phyloP scores from a whole-genome alignment of 2,329 filamentous ascomycete species.

The Rhytidhysteron rufulum region DNA sequence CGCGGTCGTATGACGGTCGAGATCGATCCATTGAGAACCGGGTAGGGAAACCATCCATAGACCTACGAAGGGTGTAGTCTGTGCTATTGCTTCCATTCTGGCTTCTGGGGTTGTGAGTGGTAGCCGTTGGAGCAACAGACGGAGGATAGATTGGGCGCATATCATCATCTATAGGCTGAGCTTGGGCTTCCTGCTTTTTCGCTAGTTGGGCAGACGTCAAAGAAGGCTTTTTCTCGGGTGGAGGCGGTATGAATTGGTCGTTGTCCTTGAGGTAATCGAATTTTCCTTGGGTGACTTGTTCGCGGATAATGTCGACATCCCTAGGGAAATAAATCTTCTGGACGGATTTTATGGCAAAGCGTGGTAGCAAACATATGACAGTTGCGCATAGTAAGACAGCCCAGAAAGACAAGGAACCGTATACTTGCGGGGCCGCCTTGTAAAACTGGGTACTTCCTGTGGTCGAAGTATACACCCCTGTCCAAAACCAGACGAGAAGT shows the following conservation, averaged over 20 bases:
- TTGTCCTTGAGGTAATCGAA: constrained; percentile 69
- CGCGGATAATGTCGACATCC: constrained; percentile 91
- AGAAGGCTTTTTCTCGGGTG: constrained; percentile 43
- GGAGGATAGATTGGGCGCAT: constrained; percentile 90
- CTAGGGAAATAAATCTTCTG: constrained; percentile 94
- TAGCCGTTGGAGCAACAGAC: constrained; percentile 71
- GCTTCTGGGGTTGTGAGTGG: constrained; percentile 68
- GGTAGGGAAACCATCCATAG: constrained; percentile 27
- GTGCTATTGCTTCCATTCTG: constrained; percentile 94
- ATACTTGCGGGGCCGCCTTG: constrained; percentile 72
- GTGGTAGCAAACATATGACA: constrained; percentile 77
- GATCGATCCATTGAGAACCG: constrained; percentile 42
- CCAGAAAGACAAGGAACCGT: constrained; percentile 83
- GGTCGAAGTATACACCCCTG: constrained; percentile 74
- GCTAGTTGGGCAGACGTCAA: constrained; percentile 57
- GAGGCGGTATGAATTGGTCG: constrained; percentile 47
- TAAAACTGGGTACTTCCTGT: constrained; percentile 64
- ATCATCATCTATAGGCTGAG: constrained; percentile 70
- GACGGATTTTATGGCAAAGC: constrained; percentile 78
- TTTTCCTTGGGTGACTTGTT: constrained; percentile 79
- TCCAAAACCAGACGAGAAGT: constrained; percentile 92
- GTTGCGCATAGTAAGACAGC: constrained; percentile 74
- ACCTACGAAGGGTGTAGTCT: constrained; percentile 65
- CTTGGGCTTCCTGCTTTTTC: constrained; percentile 39
- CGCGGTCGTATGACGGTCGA: constrained; percentile 82